Evolutionary conservation across 345 rosid genomes (phyloP), one percentile per base, ranked within the genome.

Genomic region (Citrus cavaleriei): DNA sequence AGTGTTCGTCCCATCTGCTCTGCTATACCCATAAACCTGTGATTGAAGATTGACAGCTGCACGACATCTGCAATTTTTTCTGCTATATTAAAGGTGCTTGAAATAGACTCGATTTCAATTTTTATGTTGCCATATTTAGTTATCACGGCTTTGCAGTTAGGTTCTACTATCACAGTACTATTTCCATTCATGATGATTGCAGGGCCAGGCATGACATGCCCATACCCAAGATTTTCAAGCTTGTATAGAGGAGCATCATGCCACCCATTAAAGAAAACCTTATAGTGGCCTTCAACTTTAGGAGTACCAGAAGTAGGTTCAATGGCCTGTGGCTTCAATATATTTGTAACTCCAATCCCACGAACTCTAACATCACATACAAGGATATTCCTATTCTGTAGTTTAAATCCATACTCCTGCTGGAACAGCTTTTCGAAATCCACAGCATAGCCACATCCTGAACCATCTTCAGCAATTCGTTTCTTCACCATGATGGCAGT

Each of bases 1-100:
- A 96, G 85, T 4, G 99, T 94, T 70, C 97, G 87, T 73, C 99
- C 99, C 99, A 96, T 96, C 81, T 96, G 99, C 74, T 96, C 99
- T 68, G 99, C 99, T 61, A 96, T 94, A 66, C 99, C 99, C 99
- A 96, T 96, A 83, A 94, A 96, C 71, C 99, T 88, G 86, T 96
- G 94, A 84, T 90, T 92, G 83, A 96, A 96, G 72, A 96, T 94
- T 40, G 99, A 96, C 19, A 96, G 89, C 78, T 92, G 99, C 79
- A 96, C 99, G 28, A 96, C 99, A 88, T 92, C 99, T 79, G 97
- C 99, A 78, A 93, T 92, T 40, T 90, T 88, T 75, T 90, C 90
- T 1, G 88, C 83, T 60, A 89, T 85, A 86, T 89, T 86, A 34
- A 81, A 69, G 5, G 83, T 75, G 82, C 80, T 85, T 38, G 54